Conservation (phyloP, 1,284 basidiomycete species). For the Neonothopanus nambi region DNA sequence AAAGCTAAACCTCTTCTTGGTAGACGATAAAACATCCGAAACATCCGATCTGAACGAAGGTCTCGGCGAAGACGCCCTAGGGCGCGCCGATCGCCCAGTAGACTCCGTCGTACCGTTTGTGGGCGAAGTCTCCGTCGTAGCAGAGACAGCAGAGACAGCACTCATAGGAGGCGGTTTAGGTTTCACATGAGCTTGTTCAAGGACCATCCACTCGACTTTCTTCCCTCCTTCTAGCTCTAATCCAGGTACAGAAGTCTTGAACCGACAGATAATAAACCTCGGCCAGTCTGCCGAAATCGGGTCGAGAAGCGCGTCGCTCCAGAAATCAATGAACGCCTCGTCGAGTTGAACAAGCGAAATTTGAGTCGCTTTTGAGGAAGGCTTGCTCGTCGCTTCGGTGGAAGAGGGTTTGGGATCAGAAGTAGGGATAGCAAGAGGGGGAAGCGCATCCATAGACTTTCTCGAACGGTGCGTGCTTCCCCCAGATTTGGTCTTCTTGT, state of each 20-base stretch:
- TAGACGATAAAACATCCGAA: conserved; percentile 37
- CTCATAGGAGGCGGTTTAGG: conserved; percentile 37
- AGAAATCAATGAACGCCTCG: conserved; percentile 78
- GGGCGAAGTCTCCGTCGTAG: conserved; percentile 23
- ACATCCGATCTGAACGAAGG: conserved; percentile 50
- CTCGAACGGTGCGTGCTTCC: conserved; percentile 8
- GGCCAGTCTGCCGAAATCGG: conserved; percentile 63
- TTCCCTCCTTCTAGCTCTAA: conserved; percentile 27
- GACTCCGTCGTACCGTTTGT: conserved; percentile 15
- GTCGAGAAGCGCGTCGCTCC: conserved; percentile 69
- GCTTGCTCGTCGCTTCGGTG: conserved; percentile 9
- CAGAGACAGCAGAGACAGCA: conserved; percentile 22
- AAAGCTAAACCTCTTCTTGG: conserved; percentile 59
- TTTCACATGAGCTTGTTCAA: conserved; percentile 57
- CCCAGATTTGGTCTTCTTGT: conserved; percentile 1
- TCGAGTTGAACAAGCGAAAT: conserved; percentile 60
- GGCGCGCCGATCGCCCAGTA: conserved; percentile 13
- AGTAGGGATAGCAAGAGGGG: conserved; percentile 14
- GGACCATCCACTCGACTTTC: conserved; percentile 56
- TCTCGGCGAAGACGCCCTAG: conserved; percentile 45
- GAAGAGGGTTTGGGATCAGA: background rate
- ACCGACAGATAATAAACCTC: conserved; percentile 64
- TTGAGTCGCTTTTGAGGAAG: conserved; percentile 29
- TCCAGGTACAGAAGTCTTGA: conserved; percentile 39
- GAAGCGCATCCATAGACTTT: conserved; percentile 28